These are phyloP conservation scores for Daldinia sp. DNA, from an alignment of 2,329 filamentous ascomycete genomes.

Conservation along the genomic window DNA sequence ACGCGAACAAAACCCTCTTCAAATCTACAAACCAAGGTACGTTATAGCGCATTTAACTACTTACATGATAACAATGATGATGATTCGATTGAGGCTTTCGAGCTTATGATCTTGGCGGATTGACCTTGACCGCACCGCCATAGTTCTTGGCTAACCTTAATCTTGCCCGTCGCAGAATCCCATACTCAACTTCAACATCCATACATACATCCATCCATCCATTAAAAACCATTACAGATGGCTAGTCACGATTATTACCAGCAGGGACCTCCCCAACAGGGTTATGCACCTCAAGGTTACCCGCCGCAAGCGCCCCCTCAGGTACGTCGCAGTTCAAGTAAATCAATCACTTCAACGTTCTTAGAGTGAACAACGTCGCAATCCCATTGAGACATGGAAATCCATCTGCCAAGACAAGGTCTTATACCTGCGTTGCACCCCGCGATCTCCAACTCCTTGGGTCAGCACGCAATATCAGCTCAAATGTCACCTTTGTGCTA, in stretches of 20 bases:
- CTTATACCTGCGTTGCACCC: constrained; percentile 22
- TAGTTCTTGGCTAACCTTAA: constrained; percentile 29
- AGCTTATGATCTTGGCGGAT: constrained; percentile 16
- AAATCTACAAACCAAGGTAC: constrained; percentile 13
- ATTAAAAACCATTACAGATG: constrained; percentile 44
- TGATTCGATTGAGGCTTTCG: constrained; percentile 22
- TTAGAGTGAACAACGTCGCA: constrained; percentile 23
- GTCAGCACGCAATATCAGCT: constrained; percentile 26
- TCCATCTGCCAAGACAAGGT: constrained; percentile 27
- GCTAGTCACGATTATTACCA: constrained; percentile 52
- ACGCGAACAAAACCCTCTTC: constrained; percentile 14
- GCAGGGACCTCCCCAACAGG: constrained; percentile 49
- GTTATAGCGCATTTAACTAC: constrained; percentile 24
- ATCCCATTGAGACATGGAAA: constrained; percentile 20
- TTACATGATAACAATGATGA: background rate
- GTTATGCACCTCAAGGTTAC: constrained; percentile 48
- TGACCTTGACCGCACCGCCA: constrained; percentile 19
- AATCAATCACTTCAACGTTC: constrained; percentile 13
- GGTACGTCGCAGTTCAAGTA: constrained; percentile 51
- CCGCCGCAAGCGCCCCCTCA: constrained; percentile 60
- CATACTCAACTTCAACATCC: constrained; percentile 17
- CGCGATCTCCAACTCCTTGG: constrained; percentile 16
- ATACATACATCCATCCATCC: constrained; percentile 2
- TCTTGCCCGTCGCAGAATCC: constrained; percentile 31
- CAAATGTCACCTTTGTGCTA: constrained; percentile 13